Conservation (phyloP, 2,329 filamentous ascomycete species). For the Cladophialophora carrionii region DNA sequence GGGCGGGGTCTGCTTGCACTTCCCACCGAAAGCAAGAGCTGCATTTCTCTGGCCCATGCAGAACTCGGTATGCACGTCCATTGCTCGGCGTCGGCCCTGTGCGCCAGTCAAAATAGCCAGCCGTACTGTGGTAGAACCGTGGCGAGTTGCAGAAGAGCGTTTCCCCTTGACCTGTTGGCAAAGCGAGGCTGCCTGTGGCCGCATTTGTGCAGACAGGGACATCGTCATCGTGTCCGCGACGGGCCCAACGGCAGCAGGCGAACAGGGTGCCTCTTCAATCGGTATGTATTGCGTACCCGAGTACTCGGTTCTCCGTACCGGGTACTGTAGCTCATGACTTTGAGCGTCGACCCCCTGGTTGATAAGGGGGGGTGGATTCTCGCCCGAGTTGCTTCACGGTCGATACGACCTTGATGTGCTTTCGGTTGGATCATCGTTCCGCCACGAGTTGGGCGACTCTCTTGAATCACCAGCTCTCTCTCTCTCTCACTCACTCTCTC, state of each 20-base stretch:
- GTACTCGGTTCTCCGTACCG: background rate
- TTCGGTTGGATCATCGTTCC: background rate
- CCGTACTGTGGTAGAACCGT: too few species aligned
- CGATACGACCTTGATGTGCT: background rate
- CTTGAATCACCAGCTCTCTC: background rate
- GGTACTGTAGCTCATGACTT: background rate
- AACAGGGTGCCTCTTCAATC: background rate
- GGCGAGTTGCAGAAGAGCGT: background rate
- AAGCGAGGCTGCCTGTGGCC: background rate
- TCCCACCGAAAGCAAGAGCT: background rate
- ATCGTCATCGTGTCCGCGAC: background rate
- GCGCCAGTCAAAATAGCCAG: conserved; percentile 4
- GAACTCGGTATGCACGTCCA: background rate
- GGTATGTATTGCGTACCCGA: background rate
- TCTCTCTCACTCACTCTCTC: too few species aligned
- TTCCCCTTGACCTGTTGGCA: background rate
- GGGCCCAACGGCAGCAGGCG: background rate
- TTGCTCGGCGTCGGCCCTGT: conserved; percentile 1
- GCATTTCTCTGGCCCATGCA: background rate
- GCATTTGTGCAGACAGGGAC: background rate
- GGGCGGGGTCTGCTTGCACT: background rate
- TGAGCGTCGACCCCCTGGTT: background rate
- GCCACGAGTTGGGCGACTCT: too few species aligned
- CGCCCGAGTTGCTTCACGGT: background rate
- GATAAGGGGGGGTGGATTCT: background rate